Evolutionary conservation across 2,329 filamentous ascomycete species (phyloP).

Genomic region (Proliferodiscus dingleyae): DNA sequence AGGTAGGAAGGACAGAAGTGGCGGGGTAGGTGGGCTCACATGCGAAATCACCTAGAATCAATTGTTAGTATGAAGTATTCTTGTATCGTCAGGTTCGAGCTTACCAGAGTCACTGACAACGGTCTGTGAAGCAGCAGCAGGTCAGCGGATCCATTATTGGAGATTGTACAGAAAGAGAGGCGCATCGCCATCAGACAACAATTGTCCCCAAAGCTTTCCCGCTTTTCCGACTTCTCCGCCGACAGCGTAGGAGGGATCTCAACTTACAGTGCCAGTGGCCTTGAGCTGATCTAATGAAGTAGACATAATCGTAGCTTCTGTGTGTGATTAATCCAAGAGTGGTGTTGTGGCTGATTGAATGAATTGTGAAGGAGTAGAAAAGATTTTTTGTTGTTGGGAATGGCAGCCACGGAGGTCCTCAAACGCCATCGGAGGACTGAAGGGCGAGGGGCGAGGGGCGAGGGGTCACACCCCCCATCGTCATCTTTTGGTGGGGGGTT

Average conservation of each 20-base stretch:
- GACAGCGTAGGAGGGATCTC: slow-evolving; percentile 20
- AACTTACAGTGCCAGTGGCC: slow-evolving; percentile 87
- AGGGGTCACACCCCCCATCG: too few species aligned
- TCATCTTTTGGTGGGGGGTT: too few species aligned
- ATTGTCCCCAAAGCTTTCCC: slow-evolving; percentile 10
- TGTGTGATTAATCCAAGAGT: not conserved
- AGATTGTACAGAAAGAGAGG: not conserved
- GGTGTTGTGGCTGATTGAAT: not conserved
- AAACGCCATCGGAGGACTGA: too few species aligned
- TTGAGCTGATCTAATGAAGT: slow-evolving; percentile 95
- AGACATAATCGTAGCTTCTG: slow-evolving; percentile 54
- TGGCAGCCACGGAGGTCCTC: too few species aligned
- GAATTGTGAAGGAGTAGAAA: too few species aligned
- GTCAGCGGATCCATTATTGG: slow-evolving; percentile 15
- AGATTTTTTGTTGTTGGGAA: too few species aligned
- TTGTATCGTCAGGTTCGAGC: slow-evolving; percentile 22
- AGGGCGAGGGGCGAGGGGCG: too few species aligned
- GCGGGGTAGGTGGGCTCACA: slow-evolving; percentile 49
- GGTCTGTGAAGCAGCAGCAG: slow-evolving; percentile 49
- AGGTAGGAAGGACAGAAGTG: slow-evolving; percentile 6
- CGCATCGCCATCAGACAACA: slow-evolving; percentile 5
- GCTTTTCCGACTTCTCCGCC: slow-evolving; percentile 11
- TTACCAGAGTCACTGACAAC: slow-evolving; percentile 97
- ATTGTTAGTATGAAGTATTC: slow-evolving; percentile 17
- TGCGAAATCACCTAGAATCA: slow-evolving; percentile 64